Base-by-base conservation (phyloP, 2,329 filamentous ascomycete species). In the Colletotrichum orbiculare region DNA sequence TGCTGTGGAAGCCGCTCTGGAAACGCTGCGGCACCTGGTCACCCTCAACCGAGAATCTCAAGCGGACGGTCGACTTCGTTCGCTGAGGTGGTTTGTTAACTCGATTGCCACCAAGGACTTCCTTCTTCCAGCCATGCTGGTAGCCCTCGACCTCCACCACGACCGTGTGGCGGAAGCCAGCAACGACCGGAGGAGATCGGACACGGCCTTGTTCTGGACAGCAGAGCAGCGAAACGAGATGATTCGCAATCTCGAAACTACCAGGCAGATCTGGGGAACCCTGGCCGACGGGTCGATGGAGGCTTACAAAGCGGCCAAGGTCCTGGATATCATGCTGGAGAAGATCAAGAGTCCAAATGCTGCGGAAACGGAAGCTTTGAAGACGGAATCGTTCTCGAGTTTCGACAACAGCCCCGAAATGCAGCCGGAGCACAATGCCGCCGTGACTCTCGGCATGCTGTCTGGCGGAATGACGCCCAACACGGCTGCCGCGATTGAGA, bases 101-200 rank as follows among this genome's bases (percentile, higher is more conserved):
- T 91, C 91, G 0, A 87, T 94, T 25, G 93, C 91, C 2, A 92
- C 91, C 9, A 91, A 92, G 72, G 94, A 97, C 73, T 97, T 96
- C 74, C 82, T 96, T 7, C 84, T 97, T 11, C 92, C 93, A 2
- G 92, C 92, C 5, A 96, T 96, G 85, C 86, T 97, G 48, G 84
- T 97, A 4, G 89, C 89, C 57, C 84, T 96, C 35, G 94, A 97
- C 72, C 84, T 97, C 1, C 92, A 96, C 72, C 90, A 91, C 71
- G 87, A 89, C 67, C 86, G 84, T 71, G 59, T 84, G 69, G 79
- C 83, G 67, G 68, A 82, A 79, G 54, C 79, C 78, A 60, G 79
- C 75, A 67, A 71, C 46, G 71, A 75, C 37, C 76, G 77, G 7
- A 77, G 80, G 59, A 74, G 77, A 65, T 77, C 76, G 1, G 82